Evolutionary conservation across 2,329 filamentous ascomycete species (phyloP).

Genomic region (Parastagonospora nodorum): DNA sequence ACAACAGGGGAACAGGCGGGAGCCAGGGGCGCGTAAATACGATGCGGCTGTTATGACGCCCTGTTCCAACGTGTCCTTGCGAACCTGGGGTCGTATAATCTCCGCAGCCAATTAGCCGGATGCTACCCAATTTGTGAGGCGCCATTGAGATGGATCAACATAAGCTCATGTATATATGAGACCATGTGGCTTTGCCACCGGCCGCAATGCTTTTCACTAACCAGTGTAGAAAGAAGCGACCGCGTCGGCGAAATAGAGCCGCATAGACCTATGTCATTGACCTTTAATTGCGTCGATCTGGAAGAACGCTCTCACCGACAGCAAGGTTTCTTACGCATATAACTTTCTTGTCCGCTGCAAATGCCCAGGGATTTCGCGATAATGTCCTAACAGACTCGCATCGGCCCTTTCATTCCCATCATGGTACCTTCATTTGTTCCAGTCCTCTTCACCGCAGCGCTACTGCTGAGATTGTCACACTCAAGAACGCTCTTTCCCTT

Average conservation of each 20-base stretch:
- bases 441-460: conserved; percentile 13
- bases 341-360: neutral
- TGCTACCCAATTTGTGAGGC: conserved; percentile 1
- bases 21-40: neutral
- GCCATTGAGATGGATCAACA: neutral
- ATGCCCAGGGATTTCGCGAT: neutral
- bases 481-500: conserved; percentile 23
- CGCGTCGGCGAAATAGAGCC: neutral
- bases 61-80: neutral
- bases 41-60: neutral
- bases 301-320: neutral
- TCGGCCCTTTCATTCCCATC: neutral
- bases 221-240: neutral
- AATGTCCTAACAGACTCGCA: neutral
- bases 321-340: neutral
- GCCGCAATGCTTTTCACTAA: neutral
- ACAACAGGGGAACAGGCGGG: neutral
- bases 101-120: conserved; percentile 2
- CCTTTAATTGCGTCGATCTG: neutral
- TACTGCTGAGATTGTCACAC: conserved; percentile 16
- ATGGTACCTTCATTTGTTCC: conserved; percentile 12
- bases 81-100: neutral
- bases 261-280: neutral
- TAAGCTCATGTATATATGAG: neutral
- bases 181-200: neutral